A percentile compares a stretch with the other conserved stretches of the same genome.
phyloP scores from a whole-genome alignment of 345 rosid species.

The Moringa oleifera region DNA sequence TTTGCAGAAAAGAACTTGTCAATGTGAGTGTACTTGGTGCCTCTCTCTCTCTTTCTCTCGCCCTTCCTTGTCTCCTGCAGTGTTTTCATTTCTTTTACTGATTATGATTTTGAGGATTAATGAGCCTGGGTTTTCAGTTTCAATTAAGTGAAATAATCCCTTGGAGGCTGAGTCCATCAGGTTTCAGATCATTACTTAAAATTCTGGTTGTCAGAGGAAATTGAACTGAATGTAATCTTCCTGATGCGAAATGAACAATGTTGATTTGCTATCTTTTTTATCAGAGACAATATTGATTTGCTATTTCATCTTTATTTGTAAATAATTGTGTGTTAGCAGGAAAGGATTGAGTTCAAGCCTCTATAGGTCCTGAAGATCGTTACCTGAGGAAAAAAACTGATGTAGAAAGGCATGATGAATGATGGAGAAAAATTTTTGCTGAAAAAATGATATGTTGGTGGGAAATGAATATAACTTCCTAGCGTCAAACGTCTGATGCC shows the following conservation, averaged over 20 bases:
- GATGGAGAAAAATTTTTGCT: background rate
- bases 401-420: background rate
- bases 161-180: too few species aligned
- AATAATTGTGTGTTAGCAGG: background rate
- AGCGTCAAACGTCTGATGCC: background rate
- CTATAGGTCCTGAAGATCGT: background rate
- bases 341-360: background rate
- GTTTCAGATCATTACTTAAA: background rate
- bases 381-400: background rate
- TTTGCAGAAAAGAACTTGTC: constrained; percentile 59
- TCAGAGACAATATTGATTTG: too few species aligned
- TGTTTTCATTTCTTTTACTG: background rate
- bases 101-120: too few species aligned
- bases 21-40: constrained; percentile 50
- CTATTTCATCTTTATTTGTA: too few species aligned
- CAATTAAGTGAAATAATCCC: too few species aligned
- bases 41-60: constrained; percentile 11
- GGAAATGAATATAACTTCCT: background rate
- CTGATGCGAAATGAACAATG: background rate
- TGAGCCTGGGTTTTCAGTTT: too few species aligned
- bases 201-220: background rate
- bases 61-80: background rate
- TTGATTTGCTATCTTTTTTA: background rate
- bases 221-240: too few species aligned
- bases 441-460: background rate